Base-by-base conservation (phyloP, 495 filamentous ascomycete species). In the Podospora conica region DNA sequence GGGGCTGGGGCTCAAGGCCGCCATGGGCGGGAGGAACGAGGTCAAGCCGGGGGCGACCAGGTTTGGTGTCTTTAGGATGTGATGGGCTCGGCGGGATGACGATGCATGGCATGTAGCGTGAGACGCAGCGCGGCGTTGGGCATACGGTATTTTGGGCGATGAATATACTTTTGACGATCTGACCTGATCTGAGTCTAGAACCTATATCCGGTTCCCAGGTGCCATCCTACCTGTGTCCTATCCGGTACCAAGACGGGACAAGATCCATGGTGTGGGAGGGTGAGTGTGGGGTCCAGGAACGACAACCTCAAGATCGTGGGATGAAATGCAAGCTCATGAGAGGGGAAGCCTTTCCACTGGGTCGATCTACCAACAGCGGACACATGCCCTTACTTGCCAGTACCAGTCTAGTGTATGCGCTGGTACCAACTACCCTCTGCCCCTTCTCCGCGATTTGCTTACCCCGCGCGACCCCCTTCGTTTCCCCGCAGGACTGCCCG, bases 1-100 rank as follows among this genome's bases (percentile, higher is more conserved):
- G 15, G 95, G 93, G 0, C 73, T 98, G 68, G 91, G 92, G 2
- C 78, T 98, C 76, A 83, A 84, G 69, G 91, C 91, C 71, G 92
- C 93, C 21, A 74, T 92, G 70, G 86, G 88, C 21, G 90, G 91
- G 12, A 81, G 82, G 70, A 85, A 85, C 68, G 81, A 82, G 55
- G 79, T 86, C 65, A 70, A 79, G 58, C 83, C 85, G 29, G 80
- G 82, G 66, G 82, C 86, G 71, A 96, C 91, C 21, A 88, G 80
- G 75, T 98, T 96, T 84, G 95, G 95, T 40, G 90, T 98, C 11
- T 98, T 98, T 81, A 88, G 95, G 77, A 98, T 98, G 95, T 98
- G 78, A 63, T 65, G 23, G 18, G 58, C 57, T 55, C 28, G 22
- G 61, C 15, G 5, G 9, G 23, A 21, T 61, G 12, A 9, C 9